These are phyloP conservation scores for Calonectria pauciramosa DNA, from an alignment of 2,329 filamentous ascomycete species.

Conservation along the genomic window DNA sequence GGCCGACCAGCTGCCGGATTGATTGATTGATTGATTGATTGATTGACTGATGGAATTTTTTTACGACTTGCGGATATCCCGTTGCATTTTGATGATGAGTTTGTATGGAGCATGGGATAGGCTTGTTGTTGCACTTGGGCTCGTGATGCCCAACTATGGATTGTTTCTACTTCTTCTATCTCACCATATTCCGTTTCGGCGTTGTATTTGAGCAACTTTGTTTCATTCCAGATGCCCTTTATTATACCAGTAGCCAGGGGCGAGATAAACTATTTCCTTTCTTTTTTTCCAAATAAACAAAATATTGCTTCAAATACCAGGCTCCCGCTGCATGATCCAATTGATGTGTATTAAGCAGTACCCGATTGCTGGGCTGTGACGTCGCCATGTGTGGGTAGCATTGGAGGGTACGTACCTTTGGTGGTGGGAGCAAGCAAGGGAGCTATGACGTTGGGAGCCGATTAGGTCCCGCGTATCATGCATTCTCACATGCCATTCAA, in stretches of 20 bases:
- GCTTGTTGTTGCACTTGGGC: slow-evolving; percentile 23
- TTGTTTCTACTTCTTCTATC: slow-evolving; percentile 2
- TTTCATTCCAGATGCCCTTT: slow-evolving; percentile 28
- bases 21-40: slow-evolving; percentile 21
- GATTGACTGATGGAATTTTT: slow-evolving; percentile 9
- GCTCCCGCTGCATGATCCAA: not conserved
- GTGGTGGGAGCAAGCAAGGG: not conserved
- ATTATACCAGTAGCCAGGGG: slow-evolving; percentile 27
- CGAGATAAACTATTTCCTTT: slow-evolving; percentile 1
- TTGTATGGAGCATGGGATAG: slow-evolving; percentile 31
- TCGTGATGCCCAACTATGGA: slow-evolving; percentile 25
- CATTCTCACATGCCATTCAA: slow-evolving; percentile 40
- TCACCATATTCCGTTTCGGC: slow-evolving; percentile 26
- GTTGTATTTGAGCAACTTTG: slow-evolving; percentile 35
- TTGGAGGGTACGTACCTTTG: slow-evolving; percentile 34
- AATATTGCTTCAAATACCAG: not conserved
- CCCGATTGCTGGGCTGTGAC: not conserved
- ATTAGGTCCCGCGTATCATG: slow-evolving; percentile 25
- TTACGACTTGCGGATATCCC: slow-evolving; percentile 33
- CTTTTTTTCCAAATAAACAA: slow-evolving; percentile 6
- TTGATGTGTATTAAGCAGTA: not conserved
- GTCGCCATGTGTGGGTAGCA: not conserved
- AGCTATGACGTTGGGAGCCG: slow-evolving; percentile 42
- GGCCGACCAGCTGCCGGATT: slow-evolving; percentile 26
- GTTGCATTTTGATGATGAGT: slow-evolving; percentile 29